Conservation (phyloP, 257 asterid species). For the Schizonepeta tenuifolia region DNA sequence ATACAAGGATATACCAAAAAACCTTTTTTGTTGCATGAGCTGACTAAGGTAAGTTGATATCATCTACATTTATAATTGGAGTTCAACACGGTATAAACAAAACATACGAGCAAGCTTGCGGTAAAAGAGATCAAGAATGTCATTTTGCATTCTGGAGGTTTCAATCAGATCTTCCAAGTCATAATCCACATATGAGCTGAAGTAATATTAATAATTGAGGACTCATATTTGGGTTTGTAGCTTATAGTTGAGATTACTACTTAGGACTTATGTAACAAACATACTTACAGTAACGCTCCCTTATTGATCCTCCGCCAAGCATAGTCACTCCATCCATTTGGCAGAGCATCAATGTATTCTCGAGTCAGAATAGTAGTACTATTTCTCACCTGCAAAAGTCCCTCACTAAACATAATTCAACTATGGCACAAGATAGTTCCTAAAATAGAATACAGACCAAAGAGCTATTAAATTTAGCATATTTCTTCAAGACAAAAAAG, state of each 20-base stretch:
- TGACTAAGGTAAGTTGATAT: neutral
- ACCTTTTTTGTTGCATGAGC: neutral
- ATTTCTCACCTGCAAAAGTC: constrained; percentile 91
- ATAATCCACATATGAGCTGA: neutral
- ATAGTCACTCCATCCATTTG: constrained; percentile 97
- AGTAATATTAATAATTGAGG: neutral
- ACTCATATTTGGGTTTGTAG: neutral
- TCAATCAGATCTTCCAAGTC: constrained; percentile 14
- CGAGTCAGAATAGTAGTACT: constrained; percentile 86
- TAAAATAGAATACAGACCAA: constrained; percentile 5
- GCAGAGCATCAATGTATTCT: constrained; percentile 93
- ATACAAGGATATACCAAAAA: neutral
- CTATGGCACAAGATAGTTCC: constrained; percentile 42
- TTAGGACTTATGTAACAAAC: constrained; percentile 7
- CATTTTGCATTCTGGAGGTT: constrained; percentile 12
- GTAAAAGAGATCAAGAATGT: neutral
- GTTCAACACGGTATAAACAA: neutral
- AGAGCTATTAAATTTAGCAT: constrained; percentile 12
- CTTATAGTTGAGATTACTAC: neutral
- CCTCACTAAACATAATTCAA: constrained; percentile 81
- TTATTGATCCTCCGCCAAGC: constrained; percentile 97
- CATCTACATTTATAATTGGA: neutral
- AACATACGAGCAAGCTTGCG: neutral
- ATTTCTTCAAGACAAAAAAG: constrained; percentile 14
- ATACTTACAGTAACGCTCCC: constrained; percentile 86